Conservation (phyloP, 805 yeast genomes). For the Lachancea mirantina region DNA sequence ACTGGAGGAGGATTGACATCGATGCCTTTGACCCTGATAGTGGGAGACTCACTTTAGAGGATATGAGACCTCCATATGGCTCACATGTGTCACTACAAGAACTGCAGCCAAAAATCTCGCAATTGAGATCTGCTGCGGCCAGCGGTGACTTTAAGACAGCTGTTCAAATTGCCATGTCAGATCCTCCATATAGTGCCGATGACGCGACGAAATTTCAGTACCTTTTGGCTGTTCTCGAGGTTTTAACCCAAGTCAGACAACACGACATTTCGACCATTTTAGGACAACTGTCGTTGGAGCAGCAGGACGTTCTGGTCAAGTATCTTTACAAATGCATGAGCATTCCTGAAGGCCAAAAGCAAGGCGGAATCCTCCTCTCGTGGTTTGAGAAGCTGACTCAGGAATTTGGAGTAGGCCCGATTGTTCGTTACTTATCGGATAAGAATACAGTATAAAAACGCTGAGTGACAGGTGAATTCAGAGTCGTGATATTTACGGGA, state of each 20-base stretch:
- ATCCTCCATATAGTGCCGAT: conserved; percentile 80
- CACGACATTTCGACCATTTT: conserved; percentile 61
- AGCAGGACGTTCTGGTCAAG: conserved; percentile 73
- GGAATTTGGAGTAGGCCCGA: conserved; percentile 79
- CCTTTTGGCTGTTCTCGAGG: conserved; percentile 55
- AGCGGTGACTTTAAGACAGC: conserved; percentile 71
- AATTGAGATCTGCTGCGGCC: conserved; percentile 55
- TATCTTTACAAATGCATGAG: conserved; percentile 83
- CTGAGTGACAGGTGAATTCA: conserved; percentile 3
- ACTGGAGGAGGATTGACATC: conserved; percentile 92
- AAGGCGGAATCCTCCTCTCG: conserved; percentile 75
- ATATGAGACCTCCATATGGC: conserved; percentile 49
- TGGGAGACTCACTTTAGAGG: conserved; percentile 52
- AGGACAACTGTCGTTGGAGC: conserved; percentile 49
- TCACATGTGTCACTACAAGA: conserved; percentile 47
- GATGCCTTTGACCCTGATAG: conserved; percentile 85
- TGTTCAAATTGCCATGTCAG: conserved; percentile 50
- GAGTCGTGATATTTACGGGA: too few relatives aligned
- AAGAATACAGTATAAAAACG: conserved; percentile 60
- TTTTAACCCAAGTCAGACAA: conserved; percentile 58
- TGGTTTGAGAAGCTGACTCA: conserved; percentile 93
- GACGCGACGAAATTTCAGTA: conserved; percentile 40
- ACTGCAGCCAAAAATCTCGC: conserved; percentile 46
- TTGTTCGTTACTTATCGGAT: conserved; percentile 80
- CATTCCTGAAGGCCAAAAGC: conserved; percentile 67